These are phyloP conservation scores for Pseudognaphalium luteoalbum DNA, from an alignment of 129 eudicot species.

Conservation along the genomic window DNA sequence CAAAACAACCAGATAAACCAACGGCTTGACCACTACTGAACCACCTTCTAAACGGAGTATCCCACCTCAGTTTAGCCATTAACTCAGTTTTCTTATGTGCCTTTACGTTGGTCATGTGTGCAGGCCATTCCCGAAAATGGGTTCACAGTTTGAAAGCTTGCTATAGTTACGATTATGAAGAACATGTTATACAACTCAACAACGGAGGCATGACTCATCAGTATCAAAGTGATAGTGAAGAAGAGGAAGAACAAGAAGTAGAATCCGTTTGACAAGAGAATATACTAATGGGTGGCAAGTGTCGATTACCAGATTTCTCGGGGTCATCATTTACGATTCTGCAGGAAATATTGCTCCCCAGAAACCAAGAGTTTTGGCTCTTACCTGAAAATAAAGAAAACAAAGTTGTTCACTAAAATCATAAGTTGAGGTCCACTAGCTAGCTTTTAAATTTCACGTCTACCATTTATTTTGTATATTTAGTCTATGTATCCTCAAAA, in stretches of 20 bases:
- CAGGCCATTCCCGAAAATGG: conserved; percentile 55
- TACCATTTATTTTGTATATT: background rate
- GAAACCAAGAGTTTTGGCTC: conserved; percentile 60
- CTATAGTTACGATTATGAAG: conserved; percentile 42
- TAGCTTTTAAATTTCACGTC: background rate
- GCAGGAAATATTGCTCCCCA: conserved; percentile 61
- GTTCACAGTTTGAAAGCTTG: conserved; percentile 46
- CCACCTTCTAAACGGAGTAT: conserved; percentile 31
- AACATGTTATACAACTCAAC: conserved; percentile 64
- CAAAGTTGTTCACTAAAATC: background rate
- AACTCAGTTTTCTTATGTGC: conserved; percentile 53
- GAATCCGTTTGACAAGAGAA: conserved; percentile 82
- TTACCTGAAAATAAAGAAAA: conserved; percentile 65
- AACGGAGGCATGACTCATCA: conserved; percentile 40
- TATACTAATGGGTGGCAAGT: conserved; percentile 91
- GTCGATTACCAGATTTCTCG: conserved; percentile 91
- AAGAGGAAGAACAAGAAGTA: conserved; percentile 32
- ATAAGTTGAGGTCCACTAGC: background rate
- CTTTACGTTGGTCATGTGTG: conserved; percentile 62
- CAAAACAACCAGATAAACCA: conserved; percentile 3
- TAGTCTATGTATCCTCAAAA: background rate
- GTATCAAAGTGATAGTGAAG: conserved; percentile 47
- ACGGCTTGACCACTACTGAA: conserved; percentile 55
- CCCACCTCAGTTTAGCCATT: conserved; percentile 44
- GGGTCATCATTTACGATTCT: conserved; percentile 72